Base-by-base conservation (phyloP, 352 stramenopile genomes). In the Pythium oligandrum region DNA sequence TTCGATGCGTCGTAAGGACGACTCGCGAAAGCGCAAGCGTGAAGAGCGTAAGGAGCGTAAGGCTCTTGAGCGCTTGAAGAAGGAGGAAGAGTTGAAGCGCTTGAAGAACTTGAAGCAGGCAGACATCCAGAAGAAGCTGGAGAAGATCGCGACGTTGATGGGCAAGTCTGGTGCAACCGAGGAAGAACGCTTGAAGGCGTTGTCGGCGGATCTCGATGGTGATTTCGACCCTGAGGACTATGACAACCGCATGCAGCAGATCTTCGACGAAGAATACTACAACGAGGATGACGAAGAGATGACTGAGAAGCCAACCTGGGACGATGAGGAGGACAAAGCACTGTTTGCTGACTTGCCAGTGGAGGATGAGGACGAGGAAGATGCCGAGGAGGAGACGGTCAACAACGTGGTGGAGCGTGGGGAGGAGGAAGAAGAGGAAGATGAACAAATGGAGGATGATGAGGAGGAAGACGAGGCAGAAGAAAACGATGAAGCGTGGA, bases 261-360 rank as follows among this genome's bases (percentile, higher is more conserved):
- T 98, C 31, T 99, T 99, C 68, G 90, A 98, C 48, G 96, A 99
- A 45, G 88, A 98, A 38, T 99, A 98, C 76, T 99, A 99, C 66
- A 77, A 93, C 36, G 83, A 83, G 42, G 73, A 86, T 37, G 74
- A 78, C 1, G 74, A 83, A 9, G 73, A 78, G 11, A 80, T 87
- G 61, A 63, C 53, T 32, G 61, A 86, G 50, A 91, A 93, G 52
- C 78, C 81, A 10, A 87, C 73, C 44, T 93, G 82, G 79, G 74
- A 90, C 37, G 79, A 90, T 17, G 74, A 90, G 42, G 78, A 89
- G 53, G 89, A 96, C 59, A 91, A 93, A 37, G 76, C 83, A 17
- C 68, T 95, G 7, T 93, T 96, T 52, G 83, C 75, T 42, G 77
- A 61, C 17, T 57, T 93, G 17, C 78, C 83, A 35, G 74, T 69